Conservation (phyloP, 2,329 filamentous ascomycete genomes). For the Ophiostoma fasciatum region DNA sequence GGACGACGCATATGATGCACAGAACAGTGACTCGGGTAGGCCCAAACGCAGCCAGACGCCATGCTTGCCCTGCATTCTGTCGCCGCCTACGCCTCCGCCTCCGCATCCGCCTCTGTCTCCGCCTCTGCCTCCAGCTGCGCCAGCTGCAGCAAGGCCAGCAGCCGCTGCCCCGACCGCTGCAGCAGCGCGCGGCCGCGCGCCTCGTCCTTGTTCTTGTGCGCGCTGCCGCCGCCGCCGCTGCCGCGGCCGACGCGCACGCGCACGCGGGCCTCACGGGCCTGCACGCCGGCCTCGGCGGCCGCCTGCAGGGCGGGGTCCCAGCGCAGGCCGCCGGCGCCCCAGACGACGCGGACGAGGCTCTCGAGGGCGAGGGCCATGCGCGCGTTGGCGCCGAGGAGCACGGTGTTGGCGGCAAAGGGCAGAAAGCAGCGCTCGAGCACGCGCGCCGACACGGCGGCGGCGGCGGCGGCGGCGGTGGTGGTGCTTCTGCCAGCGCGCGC, state of each 20-base stretch:
- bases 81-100: neutral
- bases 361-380: conserved; percentile 59
- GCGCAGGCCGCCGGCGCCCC: conserved; percentile 11
- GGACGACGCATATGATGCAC: too few relatives aligned
- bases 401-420: conserved; percentile 47
- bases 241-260: conserved; percentile 11
- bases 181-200: conserved; percentile 27
- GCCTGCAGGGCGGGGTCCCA: conserved; percentile 23
- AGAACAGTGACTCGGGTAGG: too few relatives aligned
- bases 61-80: neutral
- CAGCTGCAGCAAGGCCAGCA: conserved; percentile 24
- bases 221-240: neutral
- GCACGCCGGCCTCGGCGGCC: conserved; percentile 31
- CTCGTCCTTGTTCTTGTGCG: too few relatives aligned
- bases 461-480: conserved; percentile 14
- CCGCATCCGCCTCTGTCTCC: neutral
- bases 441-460: conserved; percentile 21
- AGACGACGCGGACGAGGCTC: conserved; percentile 41
- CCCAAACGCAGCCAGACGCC: too few relatives aligned
- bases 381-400: conserved; percentile 51
- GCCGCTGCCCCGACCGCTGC: conserved; percentile 27
- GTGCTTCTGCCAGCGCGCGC: too few relatives aligned
- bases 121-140: conserved; percentile 15
- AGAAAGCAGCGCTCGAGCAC: conserved; percentile 47
- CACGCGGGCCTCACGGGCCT: conserved; percentile 32